Conservation (phyloP, 106 monocot genomes). For the Dendrobium officinale region DNA sequence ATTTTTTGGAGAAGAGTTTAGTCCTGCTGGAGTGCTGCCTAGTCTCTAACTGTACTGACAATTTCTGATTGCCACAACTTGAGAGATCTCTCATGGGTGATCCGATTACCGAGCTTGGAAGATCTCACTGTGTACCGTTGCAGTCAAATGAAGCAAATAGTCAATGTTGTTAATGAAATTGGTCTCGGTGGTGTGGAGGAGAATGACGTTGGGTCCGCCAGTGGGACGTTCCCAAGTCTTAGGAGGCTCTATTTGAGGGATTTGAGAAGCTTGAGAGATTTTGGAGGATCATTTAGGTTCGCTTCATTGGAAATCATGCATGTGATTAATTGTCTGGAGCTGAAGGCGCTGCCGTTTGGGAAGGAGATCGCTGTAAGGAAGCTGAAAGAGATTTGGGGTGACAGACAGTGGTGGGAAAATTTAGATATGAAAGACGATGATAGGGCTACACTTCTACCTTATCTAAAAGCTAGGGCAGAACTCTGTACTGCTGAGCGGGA, state of each 20-base stretch:
- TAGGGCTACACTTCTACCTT: not conserved
- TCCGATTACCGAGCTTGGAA: conserved; percentile 10
- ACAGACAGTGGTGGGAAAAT: not conserved
- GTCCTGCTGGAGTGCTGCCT: not conserved
- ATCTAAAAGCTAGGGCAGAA: too few species aligned
- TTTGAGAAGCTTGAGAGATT: not conserved
- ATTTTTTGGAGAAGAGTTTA: conserved; percentile 11
- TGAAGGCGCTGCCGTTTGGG: not conserved
- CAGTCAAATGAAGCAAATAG: not conserved
- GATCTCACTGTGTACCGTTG: conserved; percentile 1
- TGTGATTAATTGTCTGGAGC: not conserved
- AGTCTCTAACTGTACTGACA: not conserved
- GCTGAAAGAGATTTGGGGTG: not conserved
- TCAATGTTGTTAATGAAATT: not conserved
- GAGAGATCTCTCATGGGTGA: conserved; percentile 7
- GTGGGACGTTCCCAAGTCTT: not conserved
- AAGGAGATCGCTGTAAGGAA: not conserved
- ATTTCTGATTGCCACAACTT: not conserved
- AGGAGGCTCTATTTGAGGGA: not conserved
- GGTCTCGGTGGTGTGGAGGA: not conserved
- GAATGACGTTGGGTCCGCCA: not conserved
- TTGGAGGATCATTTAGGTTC: not conserved
- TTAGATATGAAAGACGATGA: not conserved
- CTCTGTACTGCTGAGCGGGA: too few species aligned
- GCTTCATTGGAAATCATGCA: not conserved